Evolutionary conservation across 2,329 filamentous ascomycete species (phyloP).

Genomic region (Mycocentrospora acerina): DNA sequence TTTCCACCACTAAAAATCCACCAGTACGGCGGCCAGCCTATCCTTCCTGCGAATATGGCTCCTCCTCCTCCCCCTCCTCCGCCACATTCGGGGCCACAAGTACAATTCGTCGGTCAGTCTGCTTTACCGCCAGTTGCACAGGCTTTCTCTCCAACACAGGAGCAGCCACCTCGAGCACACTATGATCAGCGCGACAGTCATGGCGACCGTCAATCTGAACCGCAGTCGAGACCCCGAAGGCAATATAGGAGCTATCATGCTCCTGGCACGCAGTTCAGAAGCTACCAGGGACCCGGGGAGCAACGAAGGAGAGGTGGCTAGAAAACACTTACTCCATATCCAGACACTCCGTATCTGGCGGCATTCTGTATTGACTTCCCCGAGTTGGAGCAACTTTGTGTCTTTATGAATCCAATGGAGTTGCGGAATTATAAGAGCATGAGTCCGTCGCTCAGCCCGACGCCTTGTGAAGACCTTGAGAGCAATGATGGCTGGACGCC

Average conservation of each 20-base stretch:
- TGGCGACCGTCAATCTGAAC: conserved; percentile 19
- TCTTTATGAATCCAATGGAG: not conserved
- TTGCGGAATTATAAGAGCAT: conserved; percentile 3
- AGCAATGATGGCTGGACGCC: too few species aligned
- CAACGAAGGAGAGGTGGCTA: conserved; percentile 25
- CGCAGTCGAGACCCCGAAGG: conserved; percentile 27
- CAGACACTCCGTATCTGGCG: too few species aligned
- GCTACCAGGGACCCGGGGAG: conserved; percentile 33
- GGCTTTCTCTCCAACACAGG: conserved; percentile 23
- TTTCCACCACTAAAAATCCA: conserved; percentile 40
- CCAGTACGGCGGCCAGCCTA: conserved; percentile 44
- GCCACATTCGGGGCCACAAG: conserved; percentile 17
- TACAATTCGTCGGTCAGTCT: conserved; percentile 15
- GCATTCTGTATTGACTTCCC: too few species aligned
- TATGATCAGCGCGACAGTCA: conserved; percentile 24
- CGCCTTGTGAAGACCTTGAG: too few species aligned
- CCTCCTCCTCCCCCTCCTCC: conserved; percentile 30
- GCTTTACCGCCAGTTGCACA: conserved; percentile 8
- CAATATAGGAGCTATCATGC: conserved; percentile 36
- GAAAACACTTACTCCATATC: not conserved
- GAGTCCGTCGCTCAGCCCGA: too few species aligned
- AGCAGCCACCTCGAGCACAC: conserved; percentile 16
- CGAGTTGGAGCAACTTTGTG: too few species aligned
- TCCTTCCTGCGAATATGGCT: conserved; percentile 42
- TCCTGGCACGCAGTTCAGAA: conserved; percentile 37